Conservation (phyloP, 2,329 filamentous ascomycete species). For the Parafenestella ontariensis region DNA sequence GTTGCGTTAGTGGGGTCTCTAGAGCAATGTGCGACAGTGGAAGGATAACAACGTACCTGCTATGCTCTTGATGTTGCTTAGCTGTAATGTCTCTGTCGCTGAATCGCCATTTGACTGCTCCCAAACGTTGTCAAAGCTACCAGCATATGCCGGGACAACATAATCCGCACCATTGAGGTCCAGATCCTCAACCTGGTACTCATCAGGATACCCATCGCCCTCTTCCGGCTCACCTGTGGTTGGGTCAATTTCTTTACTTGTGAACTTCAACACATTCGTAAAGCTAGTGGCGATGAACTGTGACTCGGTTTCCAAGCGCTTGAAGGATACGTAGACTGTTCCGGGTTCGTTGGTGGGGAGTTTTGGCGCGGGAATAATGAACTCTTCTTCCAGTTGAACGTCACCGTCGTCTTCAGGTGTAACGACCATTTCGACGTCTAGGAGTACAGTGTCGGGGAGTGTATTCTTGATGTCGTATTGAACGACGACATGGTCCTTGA, state of each 20-base stretch:
- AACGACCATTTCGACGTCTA: conserved; percentile 69
- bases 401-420: conserved; percentile 87
- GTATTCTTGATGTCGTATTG: conserved; percentile 99
- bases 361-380: conserved; percentile 87
- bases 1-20: conserved; percentile 19
- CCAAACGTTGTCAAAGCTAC: conserved; percentile 96
- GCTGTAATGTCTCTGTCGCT: conserved; percentile 86
- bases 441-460: conserved; percentile 73
- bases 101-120: conserved; percentile 91
- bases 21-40: background rate
- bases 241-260: conserved; percentile 96
- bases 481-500: conserved; percentile 94
- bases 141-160: conserved; percentile 88
- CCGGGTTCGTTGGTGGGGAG: conserved; percentile 86
- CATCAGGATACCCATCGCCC: conserved; percentile 84
- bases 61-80: conserved; percentile 89
- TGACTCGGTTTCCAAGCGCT: conserved; percentile 76
- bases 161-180: conserved; percentile 93
- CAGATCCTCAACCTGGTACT: conserved; percentile 95
- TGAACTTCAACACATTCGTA: conserved; percentile 94
- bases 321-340: conserved; percentile 94
- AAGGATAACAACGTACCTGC: conserved; percentile 67
- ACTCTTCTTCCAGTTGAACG: conserved; percentile 74
- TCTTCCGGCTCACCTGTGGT: conserved; percentile 93
- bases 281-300: conserved; percentile 83